Percentiles rank a stretch among this genome's conserved stretches.
Evolutionary conservation across 768 basidiomycete genomes (phyloP).

Genomic region (Punctularia strigosozonata): DNA sequence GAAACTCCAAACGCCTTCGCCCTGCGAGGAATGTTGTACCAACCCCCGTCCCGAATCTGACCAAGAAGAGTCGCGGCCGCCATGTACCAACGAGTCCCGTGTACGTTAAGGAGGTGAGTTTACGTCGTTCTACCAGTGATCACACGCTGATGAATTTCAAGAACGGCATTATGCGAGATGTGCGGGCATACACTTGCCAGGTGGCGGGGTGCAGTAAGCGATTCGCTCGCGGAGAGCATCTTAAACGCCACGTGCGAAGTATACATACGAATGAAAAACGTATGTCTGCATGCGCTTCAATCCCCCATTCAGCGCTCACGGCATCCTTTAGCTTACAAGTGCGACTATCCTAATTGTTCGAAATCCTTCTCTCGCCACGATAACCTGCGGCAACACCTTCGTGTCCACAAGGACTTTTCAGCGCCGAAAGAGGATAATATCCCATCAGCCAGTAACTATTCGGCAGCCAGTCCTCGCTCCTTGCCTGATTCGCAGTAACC

Average conservation of each 20-base stretch:
- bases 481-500: too few relatives aligned
- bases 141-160: too few relatives aligned
- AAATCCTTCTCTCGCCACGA: conserved; percentile 84
- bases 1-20: too few relatives aligned
- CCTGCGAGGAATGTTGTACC: too few relatives aligned
- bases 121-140: too few relatives aligned
- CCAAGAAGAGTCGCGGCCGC: conserved; percentile 71
- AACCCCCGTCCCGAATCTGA: conserved; percentile 64
- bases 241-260: conserved; percentile 80
- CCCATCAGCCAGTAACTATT: too few relatives aligned
- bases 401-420: too few relatives aligned
- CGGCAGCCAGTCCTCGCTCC: too few relatives aligned
- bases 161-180: conserved; percentile 22
- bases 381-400: conserved; percentile 81
- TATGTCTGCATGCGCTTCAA: conserved; percentile 28
- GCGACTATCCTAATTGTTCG: conserved; percentile 66
- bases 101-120: too few relatives aligned
- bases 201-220: conserved; percentile 81
- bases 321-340: conserved; percentile 60
- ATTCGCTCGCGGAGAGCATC: conserved; percentile 80
- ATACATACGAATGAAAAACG: conserved; percentile 92
- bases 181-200: conserved; percentile 61
- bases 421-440: too few relatives aligned
- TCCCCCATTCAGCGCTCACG: conserved; percentile 4
- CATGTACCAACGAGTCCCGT: conserved; percentile 38